A percentile compares a stretch with the other conserved stretches of the same genome.
phyloP scores from a whole-genome alignment of 1,284 basidiomycete genomes.

The Leccinum fallax region DNA sequence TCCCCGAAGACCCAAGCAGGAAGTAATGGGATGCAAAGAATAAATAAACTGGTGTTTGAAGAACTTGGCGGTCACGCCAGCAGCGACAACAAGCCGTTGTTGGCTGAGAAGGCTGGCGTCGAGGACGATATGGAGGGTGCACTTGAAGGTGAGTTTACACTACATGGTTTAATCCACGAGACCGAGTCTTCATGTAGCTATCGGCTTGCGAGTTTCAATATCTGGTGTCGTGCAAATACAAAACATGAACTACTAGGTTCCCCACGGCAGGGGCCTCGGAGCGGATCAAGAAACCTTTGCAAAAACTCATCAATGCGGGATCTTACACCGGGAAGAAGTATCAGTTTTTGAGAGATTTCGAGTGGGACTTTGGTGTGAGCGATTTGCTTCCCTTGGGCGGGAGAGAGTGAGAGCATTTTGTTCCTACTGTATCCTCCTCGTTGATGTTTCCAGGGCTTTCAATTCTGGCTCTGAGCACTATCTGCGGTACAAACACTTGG shows the following conservation, averaged over 20 bases:
- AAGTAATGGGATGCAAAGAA: too few relatives aligned
- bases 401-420: conserved; percentile 54
- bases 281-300: conserved; percentile 51
- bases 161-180: too few relatives aligned
- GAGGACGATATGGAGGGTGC: too few relatives aligned
- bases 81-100: too few relatives aligned
- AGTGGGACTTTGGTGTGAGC: conserved; percentile 61
- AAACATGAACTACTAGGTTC: conserved; percentile 57
- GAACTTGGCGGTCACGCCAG: too few relatives aligned
- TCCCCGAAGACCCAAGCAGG: too few relatives aligned
- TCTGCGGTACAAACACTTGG: conserved; percentile 51
- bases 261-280: conserved; percentile 60
- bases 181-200: too few relatives aligned
- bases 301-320: conserved; percentile 51
- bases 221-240: too few relatives aligned
- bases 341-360: conserved; percentile 62
- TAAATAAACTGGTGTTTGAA: too few relatives aligned
- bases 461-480: conserved; percentile 52
- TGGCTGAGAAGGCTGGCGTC: too few relatives aligned
- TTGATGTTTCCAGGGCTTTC: conserved; percentile 44
- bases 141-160: too few relatives aligned
- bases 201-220: too few relatives aligned
- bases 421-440: background rate
- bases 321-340: conserved; percentile 52
- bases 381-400: conserved; percentile 73